phyloP scores from a whole-genome alignment of 192 early-diverging fungal species.

The Gryganskiella cystojenkinii region DNA sequence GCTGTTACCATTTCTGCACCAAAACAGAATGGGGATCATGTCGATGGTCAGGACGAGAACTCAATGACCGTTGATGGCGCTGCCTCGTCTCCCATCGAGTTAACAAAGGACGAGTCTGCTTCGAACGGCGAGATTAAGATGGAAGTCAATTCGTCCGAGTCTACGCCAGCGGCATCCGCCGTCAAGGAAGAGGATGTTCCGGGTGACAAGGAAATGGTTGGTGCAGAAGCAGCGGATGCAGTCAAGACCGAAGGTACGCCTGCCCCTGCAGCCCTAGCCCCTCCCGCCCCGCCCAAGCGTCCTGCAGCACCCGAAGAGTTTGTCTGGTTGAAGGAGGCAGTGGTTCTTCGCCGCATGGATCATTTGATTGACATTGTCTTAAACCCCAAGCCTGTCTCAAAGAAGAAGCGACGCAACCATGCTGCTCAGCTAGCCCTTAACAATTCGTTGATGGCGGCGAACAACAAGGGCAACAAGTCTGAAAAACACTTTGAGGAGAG shows the following conservation, averaged over 20 bases:
- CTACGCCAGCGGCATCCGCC: neutral
- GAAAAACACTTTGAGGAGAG: conserved; percentile 13
- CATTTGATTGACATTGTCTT: conserved; percentile 62
- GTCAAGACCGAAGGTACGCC: conserved; percentile 1
- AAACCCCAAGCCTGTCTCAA: conserved; percentile 60
- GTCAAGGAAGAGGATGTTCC: neutral
- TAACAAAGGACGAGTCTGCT: no score
- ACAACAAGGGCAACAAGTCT: conserved; percentile 25
- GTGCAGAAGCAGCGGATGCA: neutral
- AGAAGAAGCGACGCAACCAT: conserved; percentile 48
- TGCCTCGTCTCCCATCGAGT: no score
- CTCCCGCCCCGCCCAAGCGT: neutral
- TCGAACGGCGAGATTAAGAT: no score
- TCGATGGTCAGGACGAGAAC: no score
- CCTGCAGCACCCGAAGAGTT: conserved; percentile 53
- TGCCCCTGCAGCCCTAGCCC: neutral
- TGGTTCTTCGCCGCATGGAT: conserved; percentile 64
- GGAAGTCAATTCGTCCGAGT: no score
- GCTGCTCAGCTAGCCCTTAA: conserved; percentile 44
- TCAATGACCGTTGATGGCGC: no score
- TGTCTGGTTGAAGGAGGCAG: conserved; percentile 65
- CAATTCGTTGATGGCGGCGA: conserved; percentile 34
- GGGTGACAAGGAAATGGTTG: neutral
- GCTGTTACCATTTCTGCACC: neutral
- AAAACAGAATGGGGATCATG: no score